Conservation (phyloP, 352 stramenopile genomes). For the Globisporangium irregulare region DNA sequence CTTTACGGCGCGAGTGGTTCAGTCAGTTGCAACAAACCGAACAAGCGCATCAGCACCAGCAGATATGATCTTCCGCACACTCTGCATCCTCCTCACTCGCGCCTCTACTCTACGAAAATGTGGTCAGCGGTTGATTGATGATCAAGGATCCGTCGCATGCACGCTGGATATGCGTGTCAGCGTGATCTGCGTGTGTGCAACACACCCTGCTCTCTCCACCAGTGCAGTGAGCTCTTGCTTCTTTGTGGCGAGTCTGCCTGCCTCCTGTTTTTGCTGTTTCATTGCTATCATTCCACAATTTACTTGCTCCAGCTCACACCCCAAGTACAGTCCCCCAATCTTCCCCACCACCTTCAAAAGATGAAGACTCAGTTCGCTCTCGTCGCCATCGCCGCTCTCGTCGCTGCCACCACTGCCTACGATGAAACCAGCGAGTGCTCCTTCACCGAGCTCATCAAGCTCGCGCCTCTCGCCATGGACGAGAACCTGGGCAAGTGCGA, state of each 20-base stretch:
- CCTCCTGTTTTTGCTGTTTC: neutral
- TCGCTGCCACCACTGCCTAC: slow-evolving; percentile 11
- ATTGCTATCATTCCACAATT: slow-evolving; percentile 15
- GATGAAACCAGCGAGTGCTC: slow-evolving; percentile 13
- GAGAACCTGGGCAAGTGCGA: slow-evolving; percentile 23
- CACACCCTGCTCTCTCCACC: neutral
- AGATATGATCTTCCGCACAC: neutral
- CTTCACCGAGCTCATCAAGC: slow-evolving; percentile 17
- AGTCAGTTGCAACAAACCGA: neutral
- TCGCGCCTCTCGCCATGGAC: slow-evolving; percentile 9
- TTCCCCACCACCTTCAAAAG: neutral
- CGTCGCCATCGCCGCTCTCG: slow-evolving; percentile 2
- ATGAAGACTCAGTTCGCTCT: slow-evolving; percentile 18
- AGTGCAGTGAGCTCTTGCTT: neutral
- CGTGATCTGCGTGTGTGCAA: neutral
- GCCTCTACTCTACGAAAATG: neutral
- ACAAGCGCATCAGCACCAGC: neutral
- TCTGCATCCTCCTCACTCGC: neutral
- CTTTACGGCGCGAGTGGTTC: neutral
- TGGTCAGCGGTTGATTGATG: neutral
- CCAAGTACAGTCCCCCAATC: slow-evolving; percentile 1
- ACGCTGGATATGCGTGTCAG: neutral
- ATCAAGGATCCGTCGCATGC: neutral
- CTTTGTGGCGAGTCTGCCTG: neutral
- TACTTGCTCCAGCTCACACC: slow-evolving; percentile 11